Conservation (phyloP, 345 rosid genomes). For the Carallia pectinifolia region DNA sequence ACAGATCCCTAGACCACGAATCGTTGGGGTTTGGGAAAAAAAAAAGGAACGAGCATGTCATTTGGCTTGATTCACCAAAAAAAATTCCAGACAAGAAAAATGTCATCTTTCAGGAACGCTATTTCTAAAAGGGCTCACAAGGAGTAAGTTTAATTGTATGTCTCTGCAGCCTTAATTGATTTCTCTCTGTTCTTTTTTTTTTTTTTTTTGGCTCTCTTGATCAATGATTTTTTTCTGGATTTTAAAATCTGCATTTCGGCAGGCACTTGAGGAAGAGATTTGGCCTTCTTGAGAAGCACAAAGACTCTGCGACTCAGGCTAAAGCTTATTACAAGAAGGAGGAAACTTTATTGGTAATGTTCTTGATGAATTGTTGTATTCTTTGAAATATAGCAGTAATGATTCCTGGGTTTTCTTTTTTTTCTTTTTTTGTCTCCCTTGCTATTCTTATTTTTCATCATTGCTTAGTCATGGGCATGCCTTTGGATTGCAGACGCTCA, state of each 20-base stretch:
- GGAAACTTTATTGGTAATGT: slow-evolving; percentile 47
- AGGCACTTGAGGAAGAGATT: slow-evolving; percentile 69
- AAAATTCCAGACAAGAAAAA: too few species aligned
- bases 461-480: neutral
- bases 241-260: neutral
- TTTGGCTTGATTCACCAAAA: too few species aligned
- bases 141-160: slow-evolving; percentile 90
- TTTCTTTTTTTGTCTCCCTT: too few species aligned
- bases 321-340: slow-evolving; percentile 58
- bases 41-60: slow-evolving; percentile 54
- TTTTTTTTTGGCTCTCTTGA: neutral
- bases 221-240: neutral
- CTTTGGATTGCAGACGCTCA: slow-evolving; percentile 48
- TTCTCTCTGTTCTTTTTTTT: neutral
- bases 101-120: too few species aligned
- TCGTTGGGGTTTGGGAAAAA: slow-evolving; percentile 73
- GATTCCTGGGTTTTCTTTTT: too few species aligned
- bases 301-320: slow-evolving; percentile 79
- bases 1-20: slow-evolving; percentile 81
- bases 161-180: neutral
- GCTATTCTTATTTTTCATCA: neutral
- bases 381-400: too few species aligned
- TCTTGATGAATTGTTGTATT: neutral
- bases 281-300: slow-evolving; percentile 88
- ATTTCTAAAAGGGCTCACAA: slow-evolving; percentile 56